These are phyloP conservation scores for Elaeis guineensis DNA, from an alignment of 176 grass and related monocot species.

Conservation along the genomic window DNA sequence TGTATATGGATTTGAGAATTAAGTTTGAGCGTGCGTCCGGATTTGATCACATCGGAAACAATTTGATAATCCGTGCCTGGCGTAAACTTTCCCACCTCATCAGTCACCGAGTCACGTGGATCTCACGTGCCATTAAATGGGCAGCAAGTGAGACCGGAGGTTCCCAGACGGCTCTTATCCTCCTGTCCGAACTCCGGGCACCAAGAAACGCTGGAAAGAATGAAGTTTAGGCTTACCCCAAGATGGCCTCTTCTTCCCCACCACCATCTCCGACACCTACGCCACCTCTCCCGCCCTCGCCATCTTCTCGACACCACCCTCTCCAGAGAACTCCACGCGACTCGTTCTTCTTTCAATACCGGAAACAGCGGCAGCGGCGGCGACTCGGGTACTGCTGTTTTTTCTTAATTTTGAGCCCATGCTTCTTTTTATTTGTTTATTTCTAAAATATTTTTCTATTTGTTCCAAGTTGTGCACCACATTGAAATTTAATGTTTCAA, in stretches of 20 bases:
- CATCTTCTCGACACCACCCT: background rate
- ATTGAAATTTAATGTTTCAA: too few species aligned
- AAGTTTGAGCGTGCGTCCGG: too few species aligned
- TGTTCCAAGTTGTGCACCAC: too few species aligned
- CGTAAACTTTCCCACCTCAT: too few species aligned
- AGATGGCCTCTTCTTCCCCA: conserved; percentile 21
- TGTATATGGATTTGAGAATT: too few species aligned
- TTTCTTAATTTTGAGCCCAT: background rate
- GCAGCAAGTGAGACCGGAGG: too few species aligned
- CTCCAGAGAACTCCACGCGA: background rate
- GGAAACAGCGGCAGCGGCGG: conserved; percentile 21
- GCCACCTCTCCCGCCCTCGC: conserved; percentile 20
- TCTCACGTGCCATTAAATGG: too few species aligned
- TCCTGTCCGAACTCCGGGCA: too few species aligned
- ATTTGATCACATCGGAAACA: too few species aligned
- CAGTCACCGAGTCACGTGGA: too few species aligned
- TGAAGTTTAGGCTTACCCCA: conserved; percentile 48
- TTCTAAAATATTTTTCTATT: background rate
- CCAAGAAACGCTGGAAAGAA: background rate
- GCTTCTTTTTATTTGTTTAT: background rate
- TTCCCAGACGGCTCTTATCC: too few species aligned
- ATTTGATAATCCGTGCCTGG: too few species aligned
- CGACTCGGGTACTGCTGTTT: conserved; percentile 16
- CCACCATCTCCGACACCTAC: conserved; percentile 5
- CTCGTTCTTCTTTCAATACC: conserved; percentile 13